Evolutionary conservation across 257 asterid genomes (phyloP), one percentile per base, ranked within the genome.

Genomic region (Gynochthodes officinalis): DNA sequence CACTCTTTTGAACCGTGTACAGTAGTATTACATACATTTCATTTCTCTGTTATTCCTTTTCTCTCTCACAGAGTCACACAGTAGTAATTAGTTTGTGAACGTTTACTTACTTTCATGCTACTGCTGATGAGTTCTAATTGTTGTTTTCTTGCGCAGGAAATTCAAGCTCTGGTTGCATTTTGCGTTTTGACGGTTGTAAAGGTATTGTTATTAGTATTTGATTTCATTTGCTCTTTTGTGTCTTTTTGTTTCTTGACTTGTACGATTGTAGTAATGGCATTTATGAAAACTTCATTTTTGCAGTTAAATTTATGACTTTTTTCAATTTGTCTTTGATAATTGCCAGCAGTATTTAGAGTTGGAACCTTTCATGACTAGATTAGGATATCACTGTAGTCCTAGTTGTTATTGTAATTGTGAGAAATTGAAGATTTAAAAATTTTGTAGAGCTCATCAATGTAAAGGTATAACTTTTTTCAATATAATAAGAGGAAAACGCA

Each of bases 141-240:
- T 72, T 12, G 5, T 35, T 67, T 73, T 54, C 28, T 66, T 76
- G 76, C 70, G 63, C 76, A 90, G 99, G 99, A 94, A 87, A 82
- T 92, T 77, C 99, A 91, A 80, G 96, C 94, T 30, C 50, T 86
- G 77, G 83, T 92, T 70, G 86, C 93, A 2, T 91, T 85, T 74
- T 74, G 78, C 54, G 89, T 87, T 73, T 82, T 90, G 55, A 79
- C 79, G 67, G 87, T 86, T 78, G 75, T 94, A 39, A 94, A 94
- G 98, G 96, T 90, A 75, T 57, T 53, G 1, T 50, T 62, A 1
- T 79, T 32, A n/a, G n/a, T n/a, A 49, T 11, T 3, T 12, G 7
- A 35, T 19, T 5, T 7, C 10, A 0, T 21, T 67, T 2, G n/a
- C n/a, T n/a, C 28, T 59, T n/a, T 50, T 49, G 43, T 37, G 25